These are phyloP conservation scores for Claviceps pusilla DNA, from an alignment of 2,329 filamentous ascomycete species.

Conservation along the genomic window DNA sequence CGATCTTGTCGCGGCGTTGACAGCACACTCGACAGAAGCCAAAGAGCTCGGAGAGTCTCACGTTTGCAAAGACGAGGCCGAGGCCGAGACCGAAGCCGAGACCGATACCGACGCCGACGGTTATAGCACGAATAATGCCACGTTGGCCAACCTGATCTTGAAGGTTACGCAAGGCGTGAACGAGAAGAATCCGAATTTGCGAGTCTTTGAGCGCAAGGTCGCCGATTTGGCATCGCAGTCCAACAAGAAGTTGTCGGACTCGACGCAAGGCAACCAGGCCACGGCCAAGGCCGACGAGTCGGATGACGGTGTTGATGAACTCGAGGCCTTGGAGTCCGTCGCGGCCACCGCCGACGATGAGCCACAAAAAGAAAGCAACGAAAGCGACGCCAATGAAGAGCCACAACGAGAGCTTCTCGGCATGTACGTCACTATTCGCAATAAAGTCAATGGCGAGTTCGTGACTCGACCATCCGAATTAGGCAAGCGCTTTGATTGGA, in stretches of 20 bases:
- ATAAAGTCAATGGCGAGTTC: constrained; percentile 51
- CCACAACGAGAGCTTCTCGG: constrained; percentile 36
- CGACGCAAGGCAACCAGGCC: not conserved
- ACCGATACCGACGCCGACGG: too few species aligned
- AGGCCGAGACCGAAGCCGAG: not conserved
- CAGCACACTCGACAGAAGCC: constrained; percentile 15
- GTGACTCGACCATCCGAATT: constrained; percentile 44
- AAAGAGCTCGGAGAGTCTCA: constrained; percentile 10
- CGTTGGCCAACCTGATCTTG: constrained; percentile 36
- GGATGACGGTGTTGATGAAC: not conserved
- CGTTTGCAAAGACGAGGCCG: constrained; percentile 7
- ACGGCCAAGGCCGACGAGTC: not conserved
- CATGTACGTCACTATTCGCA: constrained; percentile 57
- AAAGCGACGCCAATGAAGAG: constrained; percentile 1
- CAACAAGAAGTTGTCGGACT: constrained; percentile 10
- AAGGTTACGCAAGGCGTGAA: constrained; percentile 33
- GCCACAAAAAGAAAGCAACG: not conserved
- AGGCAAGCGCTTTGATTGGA: constrained; percentile 38
- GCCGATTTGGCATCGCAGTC: constrained; percentile 30
- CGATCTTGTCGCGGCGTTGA: constrained; percentile 34
- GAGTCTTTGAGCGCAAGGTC: constrained; percentile 36
- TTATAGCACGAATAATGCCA: constrained; percentile 8
- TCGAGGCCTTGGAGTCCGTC: not conserved
- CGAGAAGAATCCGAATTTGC: constrained; percentile 24
- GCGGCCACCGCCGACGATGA: not conserved